Conservation (phyloP, 176 grass and related monocot genomes). For the barley (Hordeum vulgare) region MorexV3_pseudomolecules_assembly NC_058522.1:579175809-579176308, state of each 20-base stretch:
- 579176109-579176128: background rate
- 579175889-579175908: background rate
- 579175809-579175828: background rate
- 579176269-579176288: slow-evolving; percentile 90
- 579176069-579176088: no score
- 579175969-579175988: no score
- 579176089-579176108: no score
- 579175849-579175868: background rate
- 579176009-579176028: no score
- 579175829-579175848: background rate
- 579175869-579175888: background rate
- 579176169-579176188: no score
- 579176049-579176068: no score
- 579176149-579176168: slow-evolving; percentile 13
- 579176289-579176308: slow-evolving; percentile 70
- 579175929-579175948: no score
- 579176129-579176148: background rate
- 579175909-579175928: no score
- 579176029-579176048: no score
- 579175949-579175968: no score
- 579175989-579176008: no score
- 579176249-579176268: slow-evolving; percentile 68
- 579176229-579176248: slow-evolving; percentile 67
- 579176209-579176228: slow-evolving; percentile 20
- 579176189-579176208: slow-evolving; percentile 17